A percentile compares a stretch with the other conserved stretches of the same genome.
These are phyloP conservation scores for Paramecium octaurelia DNA, from an alignment of 73 alveolate species.

Conservation along the genomic window DNA sequence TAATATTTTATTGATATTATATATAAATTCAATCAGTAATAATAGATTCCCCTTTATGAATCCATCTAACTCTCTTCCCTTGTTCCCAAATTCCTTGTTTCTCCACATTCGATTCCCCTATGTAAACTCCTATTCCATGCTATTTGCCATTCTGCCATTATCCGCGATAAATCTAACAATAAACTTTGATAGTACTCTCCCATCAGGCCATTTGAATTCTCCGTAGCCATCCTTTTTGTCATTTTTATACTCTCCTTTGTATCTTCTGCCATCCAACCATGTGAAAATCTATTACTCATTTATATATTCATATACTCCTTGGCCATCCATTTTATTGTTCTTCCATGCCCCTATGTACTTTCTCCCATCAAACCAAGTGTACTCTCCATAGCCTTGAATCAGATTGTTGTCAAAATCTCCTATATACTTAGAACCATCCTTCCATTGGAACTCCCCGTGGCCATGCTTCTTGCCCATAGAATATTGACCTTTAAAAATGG, in stretches of 20 bases:
- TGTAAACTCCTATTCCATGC: constrained; percentile 77
- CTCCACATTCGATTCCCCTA: constrained; percentile 61
- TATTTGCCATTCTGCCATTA: constrained; percentile 72
- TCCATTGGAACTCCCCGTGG: constrained; percentile 74
- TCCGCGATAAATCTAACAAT: constrained; percentile 53
- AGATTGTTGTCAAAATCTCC: constrained; percentile 77
- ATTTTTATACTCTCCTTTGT: constrained; percentile 66
- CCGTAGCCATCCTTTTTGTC: constrained; percentile 73
- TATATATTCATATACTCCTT: constrained; percentile 58
- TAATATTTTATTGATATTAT: neutral
- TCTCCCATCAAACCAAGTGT: constrained; percentile 84
- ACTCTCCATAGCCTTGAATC: constrained; percentile 78
- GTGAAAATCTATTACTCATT: constrained; percentile 56
- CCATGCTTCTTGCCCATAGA: constrained; percentile 75
- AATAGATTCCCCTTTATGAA: constrained; percentile 15
- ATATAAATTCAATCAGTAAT: neutral
- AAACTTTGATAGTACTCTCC: constrained; percentile 36
- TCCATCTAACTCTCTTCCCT: constrained; percentile 73
- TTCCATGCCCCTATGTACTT: constrained; percentile 78
- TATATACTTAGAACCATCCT: constrained; percentile 79
- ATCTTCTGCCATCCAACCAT: constrained; percentile 76
- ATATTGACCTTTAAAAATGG: neutral
- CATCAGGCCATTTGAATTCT: constrained; percentile 70
- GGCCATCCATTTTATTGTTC: constrained; percentile 77
- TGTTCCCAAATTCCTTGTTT: constrained; percentile 76